Conservation (phyloP, 2,329 filamentous ascomycete genomes). For the Alternaria arbusti region DNA sequence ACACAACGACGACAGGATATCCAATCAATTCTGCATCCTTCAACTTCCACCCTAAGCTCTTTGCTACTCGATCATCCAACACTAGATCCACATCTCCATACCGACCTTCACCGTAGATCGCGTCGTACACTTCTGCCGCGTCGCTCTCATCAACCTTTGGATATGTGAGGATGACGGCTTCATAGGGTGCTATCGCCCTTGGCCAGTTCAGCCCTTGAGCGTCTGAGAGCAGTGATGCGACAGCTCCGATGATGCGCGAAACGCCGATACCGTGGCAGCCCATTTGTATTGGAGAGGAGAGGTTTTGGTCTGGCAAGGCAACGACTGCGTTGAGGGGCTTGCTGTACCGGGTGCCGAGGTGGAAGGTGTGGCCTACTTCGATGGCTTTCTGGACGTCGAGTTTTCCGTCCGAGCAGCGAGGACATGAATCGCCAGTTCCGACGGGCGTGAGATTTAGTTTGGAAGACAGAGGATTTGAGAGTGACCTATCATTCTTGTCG, state of each 20-base stretch:
- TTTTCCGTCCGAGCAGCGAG: slow-evolving; percentile 68
- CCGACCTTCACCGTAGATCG: slow-evolving; percentile 45
- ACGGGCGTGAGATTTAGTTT: slow-evolving; percentile 67
- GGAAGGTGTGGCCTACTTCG: slow-evolving; percentile 94
- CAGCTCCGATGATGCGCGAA: slow-evolving; percentile 85
- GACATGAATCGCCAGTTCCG: slow-evolving; percentile 73
- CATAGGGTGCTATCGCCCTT: slow-evolving; percentile 81
- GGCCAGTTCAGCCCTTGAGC: slow-evolving; percentile 82
- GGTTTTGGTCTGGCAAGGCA: slow-evolving; percentile 48
- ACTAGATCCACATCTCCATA: slow-evolving; percentile 28
- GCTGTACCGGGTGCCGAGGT: slow-evolving; percentile 89
- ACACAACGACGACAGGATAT: slow-evolving; percentile 80
- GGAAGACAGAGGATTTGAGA: slow-evolving; percentile 6
- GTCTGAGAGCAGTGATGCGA: slow-evolving; percentile 78
- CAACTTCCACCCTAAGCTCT: slow-evolving; percentile 81
- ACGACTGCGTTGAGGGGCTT: slow-evolving; percentile 72
- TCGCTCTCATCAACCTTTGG: slow-evolving; percentile 54
- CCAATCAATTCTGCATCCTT: slow-evolving; percentile 88
- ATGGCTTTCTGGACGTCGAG: slow-evolving; percentile 75
- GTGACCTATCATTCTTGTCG: neutral
- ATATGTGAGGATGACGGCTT: slow-evolving; percentile 70
- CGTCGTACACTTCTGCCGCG: slow-evolving; percentile 68
- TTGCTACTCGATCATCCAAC: slow-evolving; percentile 54
- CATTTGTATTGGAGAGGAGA: slow-evolving; percentile 76
- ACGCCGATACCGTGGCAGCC: slow-evolving; percentile 96